These are phyloP conservation scores for Lanmaoa rubissima DNA, from an alignment of 768 basidiomycete species.

Conservation along the genomic window DNA sequence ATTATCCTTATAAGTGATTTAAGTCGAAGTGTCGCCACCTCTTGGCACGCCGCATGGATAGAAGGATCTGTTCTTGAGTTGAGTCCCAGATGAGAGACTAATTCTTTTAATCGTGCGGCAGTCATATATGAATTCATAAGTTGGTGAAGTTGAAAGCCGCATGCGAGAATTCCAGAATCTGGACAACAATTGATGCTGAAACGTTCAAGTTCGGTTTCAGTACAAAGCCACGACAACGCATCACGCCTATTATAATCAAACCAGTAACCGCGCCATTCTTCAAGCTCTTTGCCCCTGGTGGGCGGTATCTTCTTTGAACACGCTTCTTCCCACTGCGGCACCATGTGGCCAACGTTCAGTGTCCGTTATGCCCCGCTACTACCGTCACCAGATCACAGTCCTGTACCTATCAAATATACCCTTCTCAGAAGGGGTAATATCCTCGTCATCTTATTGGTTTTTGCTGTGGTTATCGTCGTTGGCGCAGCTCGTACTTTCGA, in stretches of 20 bases:
- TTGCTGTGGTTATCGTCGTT: constrained; percentile 9
- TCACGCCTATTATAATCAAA: neutral
- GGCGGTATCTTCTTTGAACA: neutral
- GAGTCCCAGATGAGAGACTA: neutral
- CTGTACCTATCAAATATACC: constrained; percentile 5
- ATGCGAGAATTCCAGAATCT: neutral
- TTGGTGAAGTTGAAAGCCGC: neutral
- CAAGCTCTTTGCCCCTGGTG: constrained; percentile 6
- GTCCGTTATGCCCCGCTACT: constrained; percentile 13
- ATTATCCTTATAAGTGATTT: too few relatives aligned
- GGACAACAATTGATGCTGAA: neutral
- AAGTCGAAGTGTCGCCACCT: too few relatives aligned
- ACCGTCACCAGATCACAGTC: constrained; percentile 2
- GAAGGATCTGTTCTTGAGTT: too few relatives aligned
- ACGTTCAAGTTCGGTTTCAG: neutral
- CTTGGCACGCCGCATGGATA: too few relatives aligned
- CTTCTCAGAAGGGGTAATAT: constrained; percentile 8
- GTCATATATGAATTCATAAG: neutral
- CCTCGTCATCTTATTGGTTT: constrained; percentile 1
- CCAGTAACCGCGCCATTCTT: neutral
- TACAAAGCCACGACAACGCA: neutral
- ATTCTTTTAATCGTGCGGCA: neutral
- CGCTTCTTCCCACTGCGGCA: neutral
- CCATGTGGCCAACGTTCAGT: constrained; percentile 17
- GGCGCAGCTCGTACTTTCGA: constrained; percentile 11